Evolutionary conservation across 1,139 yeast genomes (phyloP), one percentile per base, ranked within the genome.

Genomic region (Hansenula sp.): DNA sequence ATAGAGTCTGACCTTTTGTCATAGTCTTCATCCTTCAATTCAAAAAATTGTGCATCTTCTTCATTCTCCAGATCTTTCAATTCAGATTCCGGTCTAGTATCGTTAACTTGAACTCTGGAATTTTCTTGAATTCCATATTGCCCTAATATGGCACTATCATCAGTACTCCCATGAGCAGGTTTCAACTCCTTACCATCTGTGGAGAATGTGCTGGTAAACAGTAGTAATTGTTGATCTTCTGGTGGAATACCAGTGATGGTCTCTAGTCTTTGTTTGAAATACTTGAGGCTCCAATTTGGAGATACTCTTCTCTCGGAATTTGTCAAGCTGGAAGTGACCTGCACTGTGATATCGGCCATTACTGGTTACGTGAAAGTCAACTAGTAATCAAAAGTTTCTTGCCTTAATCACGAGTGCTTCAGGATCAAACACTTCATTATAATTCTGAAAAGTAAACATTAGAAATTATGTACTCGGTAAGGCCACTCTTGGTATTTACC

Each of bases 231-330:
- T 62, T 87, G 96, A 49, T 62, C 68, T 21, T 59, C 46, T 1
- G 89, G 87, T 5, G 83, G 79, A 36, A 91, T 78, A 1, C 98
- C 98, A 0, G 96, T 89, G 47, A 88, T 76, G 21, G 72, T 73
- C 57, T 87, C 94, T 17, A 90, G 63, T 49, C 77, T 74, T 33
- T 68, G 58, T 53, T 82, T 78, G 46, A 90, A 70, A 51, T 79
- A 69, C 5, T 62, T 63, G 31, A 88, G 50, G 0, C 77, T 63
- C 89, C 95, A 85, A 39, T 71, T 73, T 0, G 80, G 77, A 0
- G 86, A 76, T 28, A 90, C 67, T 40, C 88, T 67, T 40, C 93
- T 66, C 59, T 86, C 94, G 1, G 94, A 81, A 6, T 85, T 77
- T 2, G 87, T 83, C 54, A 81, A 67, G 35, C 72, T 75, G 1